Conservation (phyloP, 192 early-diverging fungal species). For the Backusella macrospora region DNA sequence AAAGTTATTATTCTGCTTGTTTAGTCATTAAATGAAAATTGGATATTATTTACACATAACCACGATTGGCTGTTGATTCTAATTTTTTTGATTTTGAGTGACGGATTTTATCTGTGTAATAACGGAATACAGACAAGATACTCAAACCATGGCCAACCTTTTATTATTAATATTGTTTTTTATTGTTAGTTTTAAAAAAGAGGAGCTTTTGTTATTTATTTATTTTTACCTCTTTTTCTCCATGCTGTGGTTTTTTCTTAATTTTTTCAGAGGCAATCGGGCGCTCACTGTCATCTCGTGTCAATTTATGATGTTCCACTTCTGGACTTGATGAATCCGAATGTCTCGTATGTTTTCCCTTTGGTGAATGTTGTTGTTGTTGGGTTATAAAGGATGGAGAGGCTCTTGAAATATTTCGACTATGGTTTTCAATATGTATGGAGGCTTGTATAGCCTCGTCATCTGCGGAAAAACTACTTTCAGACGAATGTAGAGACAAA, state of each 20-base stretch:
- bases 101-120: slow-evolving; percentile 44
- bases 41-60: slow-evolving; percentile 40
- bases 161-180: neutral
- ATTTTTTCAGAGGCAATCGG: slow-evolving; percentile 46
- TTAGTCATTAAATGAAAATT: neutral
- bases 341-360: slow-evolving; percentile 22
- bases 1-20: neutral
- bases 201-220: neutral
- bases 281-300: slow-evolving; percentile 39
- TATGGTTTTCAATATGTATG: neutral
- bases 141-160: slow-evolving; percentile 17
- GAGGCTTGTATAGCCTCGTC: slow-evolving; percentile 20
- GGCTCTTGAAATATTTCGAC: slow-evolving; percentile 11
- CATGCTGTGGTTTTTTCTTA: slow-evolving; percentile 37
- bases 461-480: slow-evolving; percentile 35
- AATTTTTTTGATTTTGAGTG: slow-evolving; percentile 28
- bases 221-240: slow-evolving; percentile 24
- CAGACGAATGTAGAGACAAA: slow-evolving; percentile 34
- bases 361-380: neutral
- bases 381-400: slow-evolving; percentile 36
- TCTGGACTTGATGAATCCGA: slow-evolving; percentile 19
- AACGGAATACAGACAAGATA: slow-evolving; percentile 43
- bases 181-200: neutral
- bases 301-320: slow-evolving; percentile 40
- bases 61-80: slow-evolving; percentile 20